A percentile compares a stretch with the other conserved stretches of the same genome.
Evolutionary conservation across 805 yeast species (phyloP).

Genomic region (Sugiyamaella valdiviana): DNA sequence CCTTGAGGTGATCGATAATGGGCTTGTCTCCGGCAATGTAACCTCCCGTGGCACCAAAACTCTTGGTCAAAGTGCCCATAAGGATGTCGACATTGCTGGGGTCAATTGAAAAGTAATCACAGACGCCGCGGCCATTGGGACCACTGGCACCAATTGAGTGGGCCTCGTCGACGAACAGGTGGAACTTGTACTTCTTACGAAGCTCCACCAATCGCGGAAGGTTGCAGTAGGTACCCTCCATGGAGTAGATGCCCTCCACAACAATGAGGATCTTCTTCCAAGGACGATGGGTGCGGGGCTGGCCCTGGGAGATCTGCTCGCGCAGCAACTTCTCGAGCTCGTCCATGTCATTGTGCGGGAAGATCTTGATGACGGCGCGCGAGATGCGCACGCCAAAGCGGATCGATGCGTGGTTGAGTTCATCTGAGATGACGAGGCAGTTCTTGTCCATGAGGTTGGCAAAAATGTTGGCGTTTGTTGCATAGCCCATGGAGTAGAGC

Average conservation of each 20-base stretch:
- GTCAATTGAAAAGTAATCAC: slow-evolving; percentile 81
- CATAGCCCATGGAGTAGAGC: slow-evolving; percentile 89
- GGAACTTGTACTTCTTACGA: slow-evolving; percentile 79
- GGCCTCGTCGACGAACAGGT: slow-evolving; percentile 92
- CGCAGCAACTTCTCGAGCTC: slow-evolving; percentile 69
- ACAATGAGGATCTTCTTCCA: slow-evolving; percentile 77
- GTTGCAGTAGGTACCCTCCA: slow-evolving; percentile 73
- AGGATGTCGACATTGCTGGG: slow-evolving; percentile 74
- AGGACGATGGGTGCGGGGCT: slow-evolving; percentile 91
- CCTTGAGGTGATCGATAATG: slow-evolving; percentile 66
- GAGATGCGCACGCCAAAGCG: slow-evolving; percentile 90
- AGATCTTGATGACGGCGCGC: slow-evolving; percentile 88
- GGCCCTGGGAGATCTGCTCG: slow-evolving; percentile 87
- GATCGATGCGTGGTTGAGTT: slow-evolving; percentile 90
- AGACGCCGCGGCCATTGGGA: slow-evolving; percentile 86
- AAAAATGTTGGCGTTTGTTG: slow-evolving; percentile 87
- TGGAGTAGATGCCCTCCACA: slow-evolving; percentile 84
- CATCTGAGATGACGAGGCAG: slow-evolving; percentile 89
- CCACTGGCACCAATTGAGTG: slow-evolving; percentile 99
- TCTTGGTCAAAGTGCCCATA: slow-evolving; percentile 97
- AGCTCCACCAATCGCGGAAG: slow-evolving; percentile 68
- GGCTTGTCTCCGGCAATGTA: slow-evolving; percentile 74
- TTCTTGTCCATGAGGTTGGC: slow-evolving; percentile 76
- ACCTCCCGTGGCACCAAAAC: slow-evolving; percentile 99
- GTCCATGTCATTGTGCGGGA: slow-evolving; percentile 85